Conservation (phyloP, 768 basidiomycete species). For the Boletus subcaerulescens region DNA sequence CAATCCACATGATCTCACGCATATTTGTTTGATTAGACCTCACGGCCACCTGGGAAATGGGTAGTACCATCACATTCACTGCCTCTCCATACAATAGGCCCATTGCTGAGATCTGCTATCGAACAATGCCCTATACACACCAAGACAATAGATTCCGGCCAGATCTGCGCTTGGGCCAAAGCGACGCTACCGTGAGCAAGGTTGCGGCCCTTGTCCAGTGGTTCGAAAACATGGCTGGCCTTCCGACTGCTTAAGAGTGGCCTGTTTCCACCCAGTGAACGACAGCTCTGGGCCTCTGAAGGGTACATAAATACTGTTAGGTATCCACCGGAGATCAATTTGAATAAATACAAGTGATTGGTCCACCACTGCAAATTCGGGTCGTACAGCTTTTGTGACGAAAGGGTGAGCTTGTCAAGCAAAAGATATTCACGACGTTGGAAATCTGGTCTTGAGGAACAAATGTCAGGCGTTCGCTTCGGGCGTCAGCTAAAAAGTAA, state of each 20-base stretch:
- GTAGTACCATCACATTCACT: slow-evolving; percentile 48
- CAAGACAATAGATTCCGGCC: slow-evolving; percentile 64
- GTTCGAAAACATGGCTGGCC: slow-evolving; percentile 74
- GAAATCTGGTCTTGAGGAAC: too few species aligned
- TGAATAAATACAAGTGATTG: too few species aligned
- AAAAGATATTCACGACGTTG: too few species aligned
- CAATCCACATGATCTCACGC: slow-evolving; percentile 16
- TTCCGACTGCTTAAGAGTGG: slow-evolving; percentile 28
- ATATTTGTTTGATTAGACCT: slow-evolving; percentile 44
- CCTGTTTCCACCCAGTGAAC: slow-evolving; percentile 11
- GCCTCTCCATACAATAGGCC: slow-evolving; percentile 71
- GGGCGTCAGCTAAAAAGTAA: too few species aligned
- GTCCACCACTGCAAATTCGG: too few species aligned
- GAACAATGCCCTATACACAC: slow-evolving; percentile 64
- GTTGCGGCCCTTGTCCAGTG: slow-evolving; percentile 65
- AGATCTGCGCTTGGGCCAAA: slow-evolving; percentile 67
- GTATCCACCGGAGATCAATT: too few species aligned
- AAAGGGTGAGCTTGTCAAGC: too few species aligned
- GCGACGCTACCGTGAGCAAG: slow-evolving; percentile 64
- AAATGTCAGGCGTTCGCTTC: too few species aligned
- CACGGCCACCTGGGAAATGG: slow-evolving; percentile 43
- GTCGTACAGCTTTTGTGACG: too few species aligned
- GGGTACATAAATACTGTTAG: too few species aligned
- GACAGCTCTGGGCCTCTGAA: slow-evolving; percentile 7
- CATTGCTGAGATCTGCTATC: slow-evolving; percentile 66